A percentile compares a stretch with the other conserved stretches of the same genome.
phyloP scores from a whole-genome alignment of 257 asterid genomes.

The Gentiana straminea region DNA sequence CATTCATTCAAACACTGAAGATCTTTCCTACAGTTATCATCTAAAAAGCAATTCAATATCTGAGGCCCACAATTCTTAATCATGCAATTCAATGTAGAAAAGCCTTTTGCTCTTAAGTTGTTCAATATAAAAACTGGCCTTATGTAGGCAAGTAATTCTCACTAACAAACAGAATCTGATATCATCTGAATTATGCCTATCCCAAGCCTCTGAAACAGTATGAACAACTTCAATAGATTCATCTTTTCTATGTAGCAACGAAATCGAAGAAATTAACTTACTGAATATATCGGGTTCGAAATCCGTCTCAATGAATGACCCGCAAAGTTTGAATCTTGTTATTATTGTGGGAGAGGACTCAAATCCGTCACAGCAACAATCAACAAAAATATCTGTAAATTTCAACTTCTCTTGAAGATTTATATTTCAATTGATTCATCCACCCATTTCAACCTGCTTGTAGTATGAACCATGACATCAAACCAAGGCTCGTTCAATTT shows the following conservation, averaged over 20 bases:
- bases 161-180: conserved; percentile 76
- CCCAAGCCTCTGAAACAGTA: conserved; percentile 73
- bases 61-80: conserved; percentile 72
- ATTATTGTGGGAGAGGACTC: conserved; percentile 52
- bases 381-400: conserved; percentile 47
- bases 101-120: conserved; percentile 83
- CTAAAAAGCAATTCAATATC: conserved; percentile 67
- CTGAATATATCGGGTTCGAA: conserved; percentile 31
- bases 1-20: conserved; percentile 83
- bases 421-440: conserved; percentile 66
- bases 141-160: conserved; percentile 64
- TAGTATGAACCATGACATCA: too few relatives aligned
- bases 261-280: conserved; percentile 30
- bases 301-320: conserved; percentile 29
- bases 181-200: conserved; percentile 68
- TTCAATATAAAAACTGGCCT: conserved; percentile 56
- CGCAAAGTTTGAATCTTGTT: conserved; percentile 73
- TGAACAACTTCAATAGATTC: conserved; percentile 42
- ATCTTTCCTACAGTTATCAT: conserved; percentile 75
- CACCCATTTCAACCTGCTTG: conserved; percentile 67
- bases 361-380: conserved; percentile 59
- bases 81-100: conserved; percentile 76
- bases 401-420: conserved; percentile 24
- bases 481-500: too few relatives aligned
- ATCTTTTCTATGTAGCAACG: conserved; percentile 31